These are phyloP conservation scores for Stagonosporopsis chrysanthemi DNA, from an alignment of 2,329 filamentous ascomycete species.

Conservation along the genomic window DNA sequence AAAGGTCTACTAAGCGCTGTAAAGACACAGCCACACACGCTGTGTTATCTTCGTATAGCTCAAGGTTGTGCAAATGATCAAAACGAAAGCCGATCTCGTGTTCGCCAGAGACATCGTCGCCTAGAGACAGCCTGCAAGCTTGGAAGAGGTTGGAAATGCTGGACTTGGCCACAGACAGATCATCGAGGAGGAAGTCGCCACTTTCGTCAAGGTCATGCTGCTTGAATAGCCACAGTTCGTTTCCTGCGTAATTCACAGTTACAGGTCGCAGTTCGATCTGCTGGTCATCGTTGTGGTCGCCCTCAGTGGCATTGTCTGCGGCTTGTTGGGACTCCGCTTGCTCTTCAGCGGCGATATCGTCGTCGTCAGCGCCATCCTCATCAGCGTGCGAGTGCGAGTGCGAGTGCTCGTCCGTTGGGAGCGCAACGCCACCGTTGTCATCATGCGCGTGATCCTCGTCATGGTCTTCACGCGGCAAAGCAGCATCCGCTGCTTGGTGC, in stretches of 20 bases:
- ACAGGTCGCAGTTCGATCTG: constrained; percentile 29
- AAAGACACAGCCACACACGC: constrained; percentile 40
- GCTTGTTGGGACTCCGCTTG: constrained; percentile 17
- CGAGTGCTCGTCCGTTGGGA: constrained; percentile 19
- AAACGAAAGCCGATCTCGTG: constrained; percentile 56
- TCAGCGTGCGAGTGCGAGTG: not conserved
- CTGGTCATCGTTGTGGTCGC: constrained; percentile 20
- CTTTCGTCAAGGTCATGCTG: constrained; percentile 39
- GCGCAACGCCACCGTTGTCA: constrained; percentile 24
- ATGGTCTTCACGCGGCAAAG: not conserved
- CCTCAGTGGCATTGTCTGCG: constrained; percentile 22
- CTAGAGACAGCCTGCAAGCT: constrained; percentile 63
- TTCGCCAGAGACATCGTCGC: constrained; percentile 62
- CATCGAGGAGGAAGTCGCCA: constrained; percentile 42
- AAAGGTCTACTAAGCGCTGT: constrained; percentile 65
- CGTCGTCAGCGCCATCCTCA: not conserved
- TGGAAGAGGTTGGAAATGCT: constrained; percentile 63
- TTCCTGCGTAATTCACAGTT: constrained; percentile 40
- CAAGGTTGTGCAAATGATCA: constrained; percentile 50
- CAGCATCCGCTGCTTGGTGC: constrained; percentile 1
- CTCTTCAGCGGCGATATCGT: constrained; percentile 10
- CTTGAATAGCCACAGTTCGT: constrained; percentile 44
- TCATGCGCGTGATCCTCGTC: constrained; percentile 12
- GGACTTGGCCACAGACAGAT: constrained; percentile 31
- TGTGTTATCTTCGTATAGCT: constrained; percentile 43